Percentiles rank a stretch among this genome's conserved stretches.
Evolutionary conservation across 768 basidiomycete species (phyloP).

Genomic region (Dictyophora rubrovolvata): DNA sequence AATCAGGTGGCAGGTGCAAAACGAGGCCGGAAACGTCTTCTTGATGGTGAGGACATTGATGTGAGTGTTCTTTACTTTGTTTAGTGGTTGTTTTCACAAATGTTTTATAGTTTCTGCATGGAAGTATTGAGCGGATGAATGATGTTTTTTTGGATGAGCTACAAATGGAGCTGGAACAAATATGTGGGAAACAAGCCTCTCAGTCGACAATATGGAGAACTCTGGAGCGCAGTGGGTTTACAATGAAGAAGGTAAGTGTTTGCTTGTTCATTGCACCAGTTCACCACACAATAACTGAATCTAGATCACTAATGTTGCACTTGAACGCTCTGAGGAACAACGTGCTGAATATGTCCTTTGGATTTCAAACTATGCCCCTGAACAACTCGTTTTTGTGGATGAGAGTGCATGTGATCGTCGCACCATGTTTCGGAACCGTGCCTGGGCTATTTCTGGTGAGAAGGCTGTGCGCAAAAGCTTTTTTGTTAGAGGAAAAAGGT

Average conservation of each 20-base stretch:
- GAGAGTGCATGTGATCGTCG: conserved; percentile 11
- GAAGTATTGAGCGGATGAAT: not conserved
- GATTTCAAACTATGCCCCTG: conserved; percentile 6
- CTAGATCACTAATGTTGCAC: conserved; percentile 11
- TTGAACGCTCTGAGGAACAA: conserved; percentile 12
- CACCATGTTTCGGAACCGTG: conserved; percentile 2
- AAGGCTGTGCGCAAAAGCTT: conserved; percentile 4
- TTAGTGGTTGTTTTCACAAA: no score
- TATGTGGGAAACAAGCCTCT: conserved; percentile 5
- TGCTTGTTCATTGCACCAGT: not conserved
- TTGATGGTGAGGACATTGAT: no score
- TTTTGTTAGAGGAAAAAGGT: conserved; percentile 19
- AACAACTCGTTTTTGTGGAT: conserved; percentile 15
- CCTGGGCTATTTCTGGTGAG: conserved; percentile 10
- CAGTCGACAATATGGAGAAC: conserved; percentile 14
- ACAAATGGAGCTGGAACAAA: conserved; percentile 6
- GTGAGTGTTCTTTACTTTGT: no score
- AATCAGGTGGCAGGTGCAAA: no score
- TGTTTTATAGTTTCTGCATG: no score
- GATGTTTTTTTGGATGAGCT: conserved; percentile 13
- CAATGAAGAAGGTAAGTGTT: conserved; percentile 17
- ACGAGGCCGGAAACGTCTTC: no score
- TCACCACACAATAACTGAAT: not conserved
- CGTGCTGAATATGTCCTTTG: conserved; percentile 9
- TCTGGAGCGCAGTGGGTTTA: conserved; percentile 13